These are phyloP conservation scores for Thuidium tamariscinum DNA, from an alignment of 225 moss, liverwort and hornwort genomes.

Conservation along the genomic window DNA sequence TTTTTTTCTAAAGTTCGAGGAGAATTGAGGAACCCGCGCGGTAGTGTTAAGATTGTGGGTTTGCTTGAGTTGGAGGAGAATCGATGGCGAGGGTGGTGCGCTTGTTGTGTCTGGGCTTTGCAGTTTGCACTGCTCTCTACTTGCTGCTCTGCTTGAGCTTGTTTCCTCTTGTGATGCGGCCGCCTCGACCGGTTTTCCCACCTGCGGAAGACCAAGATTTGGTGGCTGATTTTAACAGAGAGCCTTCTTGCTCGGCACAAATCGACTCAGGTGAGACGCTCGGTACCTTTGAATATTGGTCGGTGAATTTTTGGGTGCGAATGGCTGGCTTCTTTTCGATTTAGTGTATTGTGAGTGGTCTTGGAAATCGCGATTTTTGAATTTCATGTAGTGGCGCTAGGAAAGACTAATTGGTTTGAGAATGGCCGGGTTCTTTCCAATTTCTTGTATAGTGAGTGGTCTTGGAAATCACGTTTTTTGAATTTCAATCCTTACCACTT, in stretches of 20 bases:
- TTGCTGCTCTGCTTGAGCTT: slow-evolving; percentile 29
- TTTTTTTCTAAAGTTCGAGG: not conserved
- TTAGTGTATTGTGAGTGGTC: not conserved
- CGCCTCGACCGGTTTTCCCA: slow-evolving; percentile 10
- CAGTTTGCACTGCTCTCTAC: slow-evolving; percentile 2
- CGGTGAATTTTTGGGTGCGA: not conserved
- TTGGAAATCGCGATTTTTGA: not conserved
- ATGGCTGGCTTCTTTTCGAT: not conserved
- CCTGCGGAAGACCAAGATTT: slow-evolving; percentile 17
- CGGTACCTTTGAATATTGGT: not conserved
- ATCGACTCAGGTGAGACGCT: not conserved
- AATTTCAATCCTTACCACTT: not conserved
- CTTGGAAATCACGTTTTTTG: not conserved
- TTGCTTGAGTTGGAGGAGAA: not conserved
- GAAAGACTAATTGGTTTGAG: not conserved
- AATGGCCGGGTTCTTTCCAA: not conserved
- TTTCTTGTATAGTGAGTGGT: not conserved
- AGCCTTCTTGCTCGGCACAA: not conserved
- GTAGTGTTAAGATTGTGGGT: not conserved
- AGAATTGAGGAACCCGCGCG: not conserved
- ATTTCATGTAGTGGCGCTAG: not conserved
- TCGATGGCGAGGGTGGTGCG: slow-evolving; percentile 24
- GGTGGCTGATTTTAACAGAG: slow-evolving; percentile 21
- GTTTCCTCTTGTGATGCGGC: slow-evolving; percentile 18
- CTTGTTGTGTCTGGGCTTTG: slow-evolving; percentile 6